Evolutionary conservation across 1,284 basidiomycete genomes (phyloP).

Genomic region (Abortiporus biennis): DNA sequence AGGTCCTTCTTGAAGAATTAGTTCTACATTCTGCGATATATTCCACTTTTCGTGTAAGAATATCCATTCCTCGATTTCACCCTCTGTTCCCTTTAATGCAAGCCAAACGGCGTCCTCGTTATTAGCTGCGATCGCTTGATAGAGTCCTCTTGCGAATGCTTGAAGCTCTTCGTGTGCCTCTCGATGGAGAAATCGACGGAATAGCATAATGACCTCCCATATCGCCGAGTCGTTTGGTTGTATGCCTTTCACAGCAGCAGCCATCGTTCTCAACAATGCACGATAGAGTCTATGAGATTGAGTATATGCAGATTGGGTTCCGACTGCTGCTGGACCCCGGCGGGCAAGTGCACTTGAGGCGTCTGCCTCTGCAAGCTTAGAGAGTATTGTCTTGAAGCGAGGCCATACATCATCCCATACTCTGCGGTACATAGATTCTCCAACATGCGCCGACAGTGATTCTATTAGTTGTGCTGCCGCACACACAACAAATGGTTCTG

Average conservation of each 20-base stretch:
- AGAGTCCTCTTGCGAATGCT: slow-evolving; percentile 56
- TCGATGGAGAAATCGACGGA: slow-evolving; percentile 68
- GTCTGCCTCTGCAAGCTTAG: slow-evolving; percentile 55
- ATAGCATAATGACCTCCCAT: slow-evolving; percentile 75
- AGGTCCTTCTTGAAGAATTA: slow-evolving; percentile 33
- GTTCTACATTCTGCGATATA: slow-evolving; percentile 44
- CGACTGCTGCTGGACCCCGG: slow-evolving; percentile 41
- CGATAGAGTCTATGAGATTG: slow-evolving; percentile 73
- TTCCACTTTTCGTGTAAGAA: slow-evolving; percentile 63
- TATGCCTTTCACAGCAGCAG: slow-evolving; percentile 55
- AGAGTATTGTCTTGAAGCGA: slow-evolving; percentile 57
- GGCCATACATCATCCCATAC: slow-evolving; percentile 93
- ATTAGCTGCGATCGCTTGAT: slow-evolving; percentile 46
- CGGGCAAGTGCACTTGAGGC: slow-evolving; percentile 56
- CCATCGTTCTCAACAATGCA: slow-evolving; percentile 69
- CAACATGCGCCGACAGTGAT: slow-evolving; percentile 58
- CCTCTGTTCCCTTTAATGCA: slow-evolving; percentile 53
- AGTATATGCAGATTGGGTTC: slow-evolving; percentile 68
- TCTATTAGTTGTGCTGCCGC: slow-evolving; percentile 71
- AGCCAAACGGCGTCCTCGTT: slow-evolving; percentile 85
- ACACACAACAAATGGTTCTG: slow-evolving; percentile 71
- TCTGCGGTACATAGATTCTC: slow-evolving; percentile 76
- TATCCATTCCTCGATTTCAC: slow-evolving; percentile 28
- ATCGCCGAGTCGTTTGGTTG: slow-evolving; percentile 61
- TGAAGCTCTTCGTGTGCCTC: slow-evolving; percentile 72